These are phyloP conservation scores for Elsinoe batatas DNA, from an alignment of 2,329 filamentous ascomycete genomes.

Conservation along the genomic window DNA sequence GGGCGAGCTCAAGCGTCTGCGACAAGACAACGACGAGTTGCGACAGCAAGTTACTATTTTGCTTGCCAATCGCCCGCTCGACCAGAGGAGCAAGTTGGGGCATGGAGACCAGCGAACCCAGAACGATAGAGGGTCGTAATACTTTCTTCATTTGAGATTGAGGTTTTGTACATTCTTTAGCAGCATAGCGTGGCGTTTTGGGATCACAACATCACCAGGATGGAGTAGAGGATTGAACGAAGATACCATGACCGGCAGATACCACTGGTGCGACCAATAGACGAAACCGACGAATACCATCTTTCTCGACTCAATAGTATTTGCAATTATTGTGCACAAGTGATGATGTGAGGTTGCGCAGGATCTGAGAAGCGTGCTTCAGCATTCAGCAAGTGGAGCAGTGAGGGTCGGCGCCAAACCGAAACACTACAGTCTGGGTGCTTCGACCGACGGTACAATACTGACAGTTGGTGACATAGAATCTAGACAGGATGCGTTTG, in stretches of 20 bases:
- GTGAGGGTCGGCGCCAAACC: neutral
- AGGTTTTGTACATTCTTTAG: neutral
- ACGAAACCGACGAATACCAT: neutral
- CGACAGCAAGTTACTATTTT: neutral
- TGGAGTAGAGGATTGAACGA: neutral
- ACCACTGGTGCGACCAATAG: neutral
- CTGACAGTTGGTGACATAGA: neutral
- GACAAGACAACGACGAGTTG: conserved; percentile 30
- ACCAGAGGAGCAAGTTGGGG: neutral
- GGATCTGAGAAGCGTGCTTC: neutral
- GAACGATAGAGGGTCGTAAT: neutral
- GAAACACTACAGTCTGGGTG: neutral
- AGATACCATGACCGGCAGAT: neutral
- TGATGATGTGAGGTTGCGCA: neutral
- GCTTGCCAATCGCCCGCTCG: neutral
- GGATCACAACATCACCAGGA: neutral
- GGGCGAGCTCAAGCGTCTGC: conserved; percentile 32
- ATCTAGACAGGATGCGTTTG: neutral
- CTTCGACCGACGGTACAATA: neutral
- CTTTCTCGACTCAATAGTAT: neutral
- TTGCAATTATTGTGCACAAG: no score
- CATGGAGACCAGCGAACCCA: neutral
- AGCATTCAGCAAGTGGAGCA: neutral
- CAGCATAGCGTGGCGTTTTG: neutral
- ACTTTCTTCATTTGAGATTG: neutral